These are phyloP conservation scores for Saccharomyces hybrid DNA, from an alignment of 1,139 yeast species.

Conservation along the genomic window DNA sequence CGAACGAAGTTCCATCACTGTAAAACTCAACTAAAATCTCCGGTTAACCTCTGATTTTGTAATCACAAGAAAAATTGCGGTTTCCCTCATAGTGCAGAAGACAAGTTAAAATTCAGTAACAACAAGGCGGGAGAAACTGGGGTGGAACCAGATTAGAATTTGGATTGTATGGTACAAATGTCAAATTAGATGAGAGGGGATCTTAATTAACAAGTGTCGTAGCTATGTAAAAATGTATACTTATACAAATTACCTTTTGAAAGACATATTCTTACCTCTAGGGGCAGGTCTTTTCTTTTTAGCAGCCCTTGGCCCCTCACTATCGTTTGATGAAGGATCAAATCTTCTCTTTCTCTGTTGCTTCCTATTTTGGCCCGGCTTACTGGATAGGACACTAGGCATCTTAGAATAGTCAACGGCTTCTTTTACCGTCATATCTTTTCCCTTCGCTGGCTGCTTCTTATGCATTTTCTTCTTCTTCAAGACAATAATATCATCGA, in stretches of 20 bases:
- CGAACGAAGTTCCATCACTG: background rate
- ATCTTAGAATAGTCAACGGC: constrained; percentile 44
- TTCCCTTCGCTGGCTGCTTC: constrained; percentile 11
- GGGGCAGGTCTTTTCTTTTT: constrained; percentile 39
- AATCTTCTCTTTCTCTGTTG: constrained; percentile 43
- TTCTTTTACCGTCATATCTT: constrained; percentile 14
- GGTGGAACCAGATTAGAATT: no score
- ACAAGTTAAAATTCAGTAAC: background rate
- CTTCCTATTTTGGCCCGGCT: constrained; percentile 16
- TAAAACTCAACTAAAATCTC: background rate
- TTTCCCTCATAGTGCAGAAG: background rate
- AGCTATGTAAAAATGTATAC: background rate
- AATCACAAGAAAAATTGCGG: background rate
- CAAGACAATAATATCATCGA: constrained; percentile 50
- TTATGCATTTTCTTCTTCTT: constrained; percentile 28
- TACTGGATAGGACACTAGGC: constrained; percentile 39
- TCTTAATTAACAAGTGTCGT: background rate
- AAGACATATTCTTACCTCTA: constrained; percentile 45
- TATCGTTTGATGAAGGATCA: constrained; percentile 50
- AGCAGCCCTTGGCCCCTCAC: constrained; percentile 44
- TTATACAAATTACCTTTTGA: constrained; percentile 28
- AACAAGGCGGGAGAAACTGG: background rate
- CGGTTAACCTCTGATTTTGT: background rate
- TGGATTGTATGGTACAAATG: no score
- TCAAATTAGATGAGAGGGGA: background rate